Evolutionary conservation across 129 eudicot species (phyloP).

Genomic region (Saposhnikovia divaricata): DNA sequence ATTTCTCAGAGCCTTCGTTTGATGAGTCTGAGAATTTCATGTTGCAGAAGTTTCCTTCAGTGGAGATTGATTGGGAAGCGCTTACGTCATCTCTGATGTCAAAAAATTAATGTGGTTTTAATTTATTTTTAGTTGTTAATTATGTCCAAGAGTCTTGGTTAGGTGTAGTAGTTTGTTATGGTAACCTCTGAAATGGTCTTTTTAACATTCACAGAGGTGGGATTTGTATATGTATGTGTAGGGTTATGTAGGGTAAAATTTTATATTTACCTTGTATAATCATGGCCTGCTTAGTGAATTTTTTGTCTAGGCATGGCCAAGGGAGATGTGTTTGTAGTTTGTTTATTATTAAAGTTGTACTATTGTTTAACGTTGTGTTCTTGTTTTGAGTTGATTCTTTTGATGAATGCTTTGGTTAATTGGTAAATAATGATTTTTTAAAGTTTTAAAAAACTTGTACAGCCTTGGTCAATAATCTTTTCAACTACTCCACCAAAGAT

Average conservation of each 20-base stretch:
- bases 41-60: slow-evolving; percentile 60
- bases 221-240: neutral
- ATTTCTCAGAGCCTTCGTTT: slow-evolving; percentile 37
- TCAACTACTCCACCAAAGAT: no score
- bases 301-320: slow-evolving; percentile 24
- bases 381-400: neutral
- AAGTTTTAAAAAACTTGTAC: no score
- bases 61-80: slow-evolving; percentile 59
- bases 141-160: neutral
- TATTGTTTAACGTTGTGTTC: neutral
- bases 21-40: slow-evolving; percentile 41
- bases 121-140: neutral
- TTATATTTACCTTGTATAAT: neutral
- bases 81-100: slow-evolving; percentile 12
- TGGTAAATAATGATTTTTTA: no score
- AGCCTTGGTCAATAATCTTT: no score
- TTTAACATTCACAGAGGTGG: slow-evolving; percentile 51
- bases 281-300: slow-evolving; percentile 22
- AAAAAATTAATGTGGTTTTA: neutral
- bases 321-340: neutral
- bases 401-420: no score
- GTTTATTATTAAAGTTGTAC: no score
- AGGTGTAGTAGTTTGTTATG: no score
- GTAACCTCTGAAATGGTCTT: slow-evolving; percentile 41
- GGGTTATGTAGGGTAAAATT: neutral